Conservation (phyloP, 768 basidiomycete species). For the Boletus fagicola region DNA sequence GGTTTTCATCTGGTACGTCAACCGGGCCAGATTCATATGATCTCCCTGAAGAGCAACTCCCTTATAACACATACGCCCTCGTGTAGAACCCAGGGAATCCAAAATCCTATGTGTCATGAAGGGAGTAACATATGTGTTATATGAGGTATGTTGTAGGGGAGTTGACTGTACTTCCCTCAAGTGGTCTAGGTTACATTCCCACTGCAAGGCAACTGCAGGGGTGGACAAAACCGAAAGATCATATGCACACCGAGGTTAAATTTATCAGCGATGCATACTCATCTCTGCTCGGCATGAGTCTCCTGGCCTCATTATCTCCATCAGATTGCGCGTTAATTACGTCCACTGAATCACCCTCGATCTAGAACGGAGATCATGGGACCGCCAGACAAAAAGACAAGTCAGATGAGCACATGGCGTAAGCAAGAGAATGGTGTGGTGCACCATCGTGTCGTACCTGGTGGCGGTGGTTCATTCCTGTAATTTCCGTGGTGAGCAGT, state of each 20-base stretch:
- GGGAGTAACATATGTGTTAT: too few species aligned
- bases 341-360: background rate
- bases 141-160: too few species aligned
- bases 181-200: background rate
- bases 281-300: background rate
- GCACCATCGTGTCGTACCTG: slow-evolving; percentile 3
- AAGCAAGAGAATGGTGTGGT: background rate
- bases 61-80: too few species aligned
- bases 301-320: background rate
- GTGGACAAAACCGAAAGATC: background rate
- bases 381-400: background rate
- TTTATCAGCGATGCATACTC: background rate
- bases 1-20: background rate
- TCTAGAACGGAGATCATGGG: background rate
- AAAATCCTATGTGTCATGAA: too few species aligned
- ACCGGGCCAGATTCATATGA: background rate
- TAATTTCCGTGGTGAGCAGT: background rate
- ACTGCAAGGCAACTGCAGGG: background rate
- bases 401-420: background rate
- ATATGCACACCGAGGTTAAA: background rate
- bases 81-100: too few species aligned
- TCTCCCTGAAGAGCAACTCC: background rate
- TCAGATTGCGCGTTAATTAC: background rate
- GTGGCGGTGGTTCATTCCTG: background rate
- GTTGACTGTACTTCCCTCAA: background rate